Evolutionary conservation across 495 filamentous ascomycete genomes (phyloP).

Genomic region (Viridothelium virens): DNA sequence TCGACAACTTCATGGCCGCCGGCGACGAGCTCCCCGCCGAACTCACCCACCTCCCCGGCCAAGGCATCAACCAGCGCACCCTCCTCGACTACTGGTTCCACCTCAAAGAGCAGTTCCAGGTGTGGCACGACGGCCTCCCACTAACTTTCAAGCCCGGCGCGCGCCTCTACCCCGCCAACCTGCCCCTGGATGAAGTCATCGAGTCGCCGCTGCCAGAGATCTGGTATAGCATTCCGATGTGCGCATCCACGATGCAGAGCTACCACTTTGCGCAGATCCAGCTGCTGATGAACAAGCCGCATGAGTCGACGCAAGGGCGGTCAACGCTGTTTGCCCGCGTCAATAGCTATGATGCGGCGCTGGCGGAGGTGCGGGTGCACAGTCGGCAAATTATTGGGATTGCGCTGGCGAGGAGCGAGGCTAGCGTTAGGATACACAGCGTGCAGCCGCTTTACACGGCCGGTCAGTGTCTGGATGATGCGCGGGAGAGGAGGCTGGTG

Average conservation of each 20-base stretch:
- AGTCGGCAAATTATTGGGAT: conserved; percentile 53
- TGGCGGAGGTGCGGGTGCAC: conserved; percentile 48
- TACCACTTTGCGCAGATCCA: conserved; percentile 60
- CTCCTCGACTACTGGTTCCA: conserved; percentile 51
- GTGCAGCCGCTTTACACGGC: conserved; percentile 57
- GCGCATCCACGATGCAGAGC: conserved; percentile 55
- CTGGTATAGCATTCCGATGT: conserved; percentile 58
- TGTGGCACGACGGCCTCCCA: conserved; percentile 52
- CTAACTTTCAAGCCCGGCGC: conserved; percentile 51
- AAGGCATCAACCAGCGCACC: conserved; percentile 47
- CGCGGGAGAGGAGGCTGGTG: conserved; percentile 37
- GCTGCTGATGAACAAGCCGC: conserved; percentile 54
- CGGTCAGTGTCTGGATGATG: conserved; percentile 45
- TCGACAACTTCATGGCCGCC: conserved; percentile 53
- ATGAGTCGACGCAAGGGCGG: conserved; percentile 45
- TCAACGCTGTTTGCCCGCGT: conserved; percentile 44
- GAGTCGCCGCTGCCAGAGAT: conserved; percentile 47
- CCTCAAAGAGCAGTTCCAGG: conserved; percentile 48
- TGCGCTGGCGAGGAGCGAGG: conserved; percentile 47
- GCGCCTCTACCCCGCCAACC: conserved; percentile 18
- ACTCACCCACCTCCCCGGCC: conserved; percentile 34
- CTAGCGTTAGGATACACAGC: conserved; percentile 50
- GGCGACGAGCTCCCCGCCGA: conserved; percentile 42
- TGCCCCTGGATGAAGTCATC: conserved; percentile 27
- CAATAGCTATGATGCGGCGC: conserved; percentile 47